These are phyloP conservation scores for Simplicillium sp. DNA, from an alignment of 2,329 filamentous ascomycete species.

Conservation along the genomic window DNA sequence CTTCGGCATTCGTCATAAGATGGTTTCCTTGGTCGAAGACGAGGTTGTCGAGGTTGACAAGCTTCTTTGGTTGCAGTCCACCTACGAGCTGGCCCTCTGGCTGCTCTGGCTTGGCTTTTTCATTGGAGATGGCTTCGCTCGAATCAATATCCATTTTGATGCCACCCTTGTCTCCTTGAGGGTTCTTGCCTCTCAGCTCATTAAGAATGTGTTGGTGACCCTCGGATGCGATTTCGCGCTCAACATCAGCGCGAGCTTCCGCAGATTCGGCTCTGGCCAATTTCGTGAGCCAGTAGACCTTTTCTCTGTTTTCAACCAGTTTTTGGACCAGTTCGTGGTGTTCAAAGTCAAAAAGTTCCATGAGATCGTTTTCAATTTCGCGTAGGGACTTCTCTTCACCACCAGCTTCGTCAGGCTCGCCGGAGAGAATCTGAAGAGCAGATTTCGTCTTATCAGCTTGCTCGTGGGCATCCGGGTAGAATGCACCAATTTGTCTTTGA, in stretches of 20 bases:
- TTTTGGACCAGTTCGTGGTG: conserved; percentile 88
- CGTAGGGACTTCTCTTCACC: conserved; percentile 78
- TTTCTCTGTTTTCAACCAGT: conserved; percentile 84
- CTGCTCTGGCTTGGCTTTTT: conserved; percentile 41
- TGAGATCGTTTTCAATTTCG: conserved; percentile 95
- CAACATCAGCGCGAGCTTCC: conserved; percentile 64
- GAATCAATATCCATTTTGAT: conserved; percentile 95
- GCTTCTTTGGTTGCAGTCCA: conserved; percentile 74
- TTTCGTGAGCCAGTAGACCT: conserved; percentile 89
- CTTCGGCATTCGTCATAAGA: conserved; percentile 98
- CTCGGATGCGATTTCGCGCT: conserved; percentile 84
- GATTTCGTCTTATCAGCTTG: conserved; percentile 88
- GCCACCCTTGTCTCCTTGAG: conserved; percentile 43
- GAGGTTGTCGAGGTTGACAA: conserved; percentile 91
- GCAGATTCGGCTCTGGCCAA: conserved; percentile 76
- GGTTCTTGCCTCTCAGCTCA: conserved; percentile 69
- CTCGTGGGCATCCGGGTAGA: conserved; percentile 85
- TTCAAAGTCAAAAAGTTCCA: conserved; percentile 97
- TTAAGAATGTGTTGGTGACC: conserved; percentile 81
- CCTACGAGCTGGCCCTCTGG: conserved; percentile 64
- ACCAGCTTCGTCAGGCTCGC: conserved; percentile 57
- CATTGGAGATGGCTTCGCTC: conserved; percentile 46
- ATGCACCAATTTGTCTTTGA: conserved; percentile 78
- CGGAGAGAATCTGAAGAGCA: conserved; percentile 74
- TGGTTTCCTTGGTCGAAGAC: conserved; percentile 98